A percentile compares a stretch with the other conserved stretches of the same genome.
Conservation (phyloP, 257 asterid genomes). For the Craterostigma plantagineum region DNA sequence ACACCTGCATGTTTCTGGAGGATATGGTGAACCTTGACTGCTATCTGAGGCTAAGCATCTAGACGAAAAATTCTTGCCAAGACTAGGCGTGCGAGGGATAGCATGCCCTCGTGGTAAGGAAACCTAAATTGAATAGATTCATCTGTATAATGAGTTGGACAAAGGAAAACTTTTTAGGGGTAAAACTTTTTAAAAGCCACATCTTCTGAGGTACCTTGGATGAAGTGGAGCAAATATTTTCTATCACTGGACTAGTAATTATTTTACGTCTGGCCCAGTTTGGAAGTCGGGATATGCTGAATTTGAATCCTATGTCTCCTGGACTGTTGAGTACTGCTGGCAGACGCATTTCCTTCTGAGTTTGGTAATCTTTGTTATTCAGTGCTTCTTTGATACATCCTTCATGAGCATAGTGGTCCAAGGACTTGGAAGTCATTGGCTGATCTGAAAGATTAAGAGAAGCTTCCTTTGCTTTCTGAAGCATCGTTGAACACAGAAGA, state of each 20-base stretch:
- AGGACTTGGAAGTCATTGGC: slow-evolving; percentile 12
- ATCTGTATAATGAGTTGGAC: too few species aligned
- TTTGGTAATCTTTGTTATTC: slow-evolving; percentile 10
- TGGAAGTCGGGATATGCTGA: slow-evolving; percentile 60
- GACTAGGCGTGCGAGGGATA: slow-evolving; percentile 11
- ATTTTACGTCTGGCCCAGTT: slow-evolving; percentile 47
- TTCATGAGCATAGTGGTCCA: slow-evolving; percentile 10
- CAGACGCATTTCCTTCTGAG: slow-evolving; percentile 9
- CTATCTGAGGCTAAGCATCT: slow-evolving; percentile 13
- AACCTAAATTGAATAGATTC: too few species aligned
- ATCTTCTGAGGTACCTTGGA: slow-evolving; percentile 19
- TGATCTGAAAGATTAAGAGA: slow-evolving; percentile 13
- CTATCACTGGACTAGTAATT: slow-evolving; percentile 10
- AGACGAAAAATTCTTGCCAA: too few species aligned
- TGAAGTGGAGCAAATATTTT: slow-evolving; percentile 13
- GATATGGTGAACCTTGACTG: too few species aligned
- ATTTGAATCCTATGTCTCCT: slow-evolving; percentile 20
- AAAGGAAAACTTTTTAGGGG: too few species aligned
- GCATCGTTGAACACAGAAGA: slow-evolving; percentile 27
- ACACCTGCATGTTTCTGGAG: too few species aligned
- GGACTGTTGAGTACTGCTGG: slow-evolving; percentile 9
- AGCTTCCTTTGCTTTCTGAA: slow-evolving; percentile 18
- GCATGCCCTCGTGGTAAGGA: too few species aligned
- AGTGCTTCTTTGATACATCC: slow-evolving; percentile 12
- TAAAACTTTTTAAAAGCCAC: too few species aligned